phyloP scores from a whole-genome alignment of 1,284 basidiomycete genomes.

The Puccinia polysora region DNA sequence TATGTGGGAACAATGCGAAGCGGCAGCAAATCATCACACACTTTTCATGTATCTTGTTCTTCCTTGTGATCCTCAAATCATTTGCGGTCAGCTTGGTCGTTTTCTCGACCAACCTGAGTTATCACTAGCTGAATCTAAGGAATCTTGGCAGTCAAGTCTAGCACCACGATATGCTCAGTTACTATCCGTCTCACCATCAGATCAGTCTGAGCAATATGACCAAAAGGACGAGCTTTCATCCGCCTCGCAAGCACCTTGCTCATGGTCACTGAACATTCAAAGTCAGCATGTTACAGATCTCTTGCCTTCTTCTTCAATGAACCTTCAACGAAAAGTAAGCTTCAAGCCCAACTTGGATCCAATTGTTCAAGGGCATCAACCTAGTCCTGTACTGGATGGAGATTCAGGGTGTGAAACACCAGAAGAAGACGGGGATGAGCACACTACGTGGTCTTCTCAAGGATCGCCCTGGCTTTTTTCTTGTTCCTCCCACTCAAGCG shows the following conservation, averaged over 20 bases:
- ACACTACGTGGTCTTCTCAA: too few species aligned
- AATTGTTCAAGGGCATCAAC: too few species aligned
- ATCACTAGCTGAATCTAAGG: too few species aligned
- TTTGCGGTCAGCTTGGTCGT: conserved; percentile 1
- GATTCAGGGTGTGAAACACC: too few species aligned
- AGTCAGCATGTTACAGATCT: neutral
- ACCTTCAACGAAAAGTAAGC: neutral
- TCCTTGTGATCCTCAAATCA: conserved; percentile 6
- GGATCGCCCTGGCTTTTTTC: too few species aligned
- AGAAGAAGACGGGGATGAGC: too few species aligned
- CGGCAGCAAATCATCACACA: neutral
- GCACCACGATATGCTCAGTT: neutral
- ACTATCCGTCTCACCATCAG: neutral
- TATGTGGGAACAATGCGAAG: conserved; percentile 1
- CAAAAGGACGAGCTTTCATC: neutral
- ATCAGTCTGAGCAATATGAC: too few species aligned
- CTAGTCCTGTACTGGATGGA: too few species aligned
- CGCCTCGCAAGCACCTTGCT: neutral
- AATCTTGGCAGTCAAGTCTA: neutral
- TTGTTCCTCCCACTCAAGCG: too few species aligned
- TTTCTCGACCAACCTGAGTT: neutral
- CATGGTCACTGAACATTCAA: neutral
- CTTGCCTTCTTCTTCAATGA: neutral
- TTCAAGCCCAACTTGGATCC: neutral
- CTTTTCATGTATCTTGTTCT: conserved; percentile 12